These are phyloP conservation scores for Quercus berberidifolia DNA, from an alignment of 306 rosid genomes.

Conservation along the genomic window DNA sequence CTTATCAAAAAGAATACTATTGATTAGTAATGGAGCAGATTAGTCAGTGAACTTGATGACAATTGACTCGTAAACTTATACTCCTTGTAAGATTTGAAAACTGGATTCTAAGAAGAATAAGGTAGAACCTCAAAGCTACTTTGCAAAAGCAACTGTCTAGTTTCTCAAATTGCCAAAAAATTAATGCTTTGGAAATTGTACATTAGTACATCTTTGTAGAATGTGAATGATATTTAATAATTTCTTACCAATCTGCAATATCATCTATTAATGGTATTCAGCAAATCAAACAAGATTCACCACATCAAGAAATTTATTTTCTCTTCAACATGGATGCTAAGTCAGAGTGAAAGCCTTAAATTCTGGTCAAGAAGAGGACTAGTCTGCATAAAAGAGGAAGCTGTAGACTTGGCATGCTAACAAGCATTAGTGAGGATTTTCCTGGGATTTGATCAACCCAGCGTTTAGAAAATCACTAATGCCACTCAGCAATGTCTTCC, in stretches of 20 bases:
- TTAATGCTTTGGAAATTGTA: not conserved
- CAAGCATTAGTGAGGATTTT: no score
- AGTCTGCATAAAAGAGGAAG: no score
- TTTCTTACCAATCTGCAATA: conserved; percentile 33
- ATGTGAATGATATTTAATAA: conserved; percentile 33
- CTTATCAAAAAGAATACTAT: no score
- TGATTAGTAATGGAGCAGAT: no score
- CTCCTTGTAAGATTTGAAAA: not conserved
- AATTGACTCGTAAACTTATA: not conserved
- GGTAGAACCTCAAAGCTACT: no score
- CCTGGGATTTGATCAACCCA: no score
- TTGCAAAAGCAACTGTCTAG: no score
- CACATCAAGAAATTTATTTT: conserved; percentile 33
- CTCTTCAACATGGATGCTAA: conserved; percentile 26
- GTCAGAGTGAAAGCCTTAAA: conserved; percentile 32
- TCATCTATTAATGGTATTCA: conserved; percentile 5
- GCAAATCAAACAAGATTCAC: conserved; percentile 41
- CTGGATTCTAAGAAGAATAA: no score
- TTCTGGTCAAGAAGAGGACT: conserved; percentile 17
- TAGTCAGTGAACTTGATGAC: not conserved
- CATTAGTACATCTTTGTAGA: conserved; percentile 20
- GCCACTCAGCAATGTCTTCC: no score
- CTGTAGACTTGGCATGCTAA: no score
- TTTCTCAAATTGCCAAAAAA: no score
- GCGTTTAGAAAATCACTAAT: no score